Evolutionary conservation across 2,329 filamentous ascomycete species (phyloP), one percentile per base, ranked within the genome.

Genomic region (Sarocladiaceae sp.): DNA sequence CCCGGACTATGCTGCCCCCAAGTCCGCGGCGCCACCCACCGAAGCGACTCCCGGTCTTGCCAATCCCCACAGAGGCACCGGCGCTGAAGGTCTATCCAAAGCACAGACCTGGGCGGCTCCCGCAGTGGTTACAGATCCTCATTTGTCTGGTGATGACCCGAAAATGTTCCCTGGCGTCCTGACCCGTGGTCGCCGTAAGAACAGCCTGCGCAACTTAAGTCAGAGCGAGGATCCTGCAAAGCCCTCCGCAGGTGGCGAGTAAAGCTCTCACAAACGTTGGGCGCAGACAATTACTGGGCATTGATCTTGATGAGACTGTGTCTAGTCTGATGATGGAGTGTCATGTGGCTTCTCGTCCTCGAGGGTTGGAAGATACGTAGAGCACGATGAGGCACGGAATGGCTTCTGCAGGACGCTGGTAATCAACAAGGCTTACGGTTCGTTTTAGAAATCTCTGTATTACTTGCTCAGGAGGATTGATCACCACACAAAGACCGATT

Each of bases 101-200:
- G 20, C 47, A 17, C 47, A 50, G 47, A 50, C 47, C n/a, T 50
- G 47, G 47, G 47, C 47, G 4, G 29, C 29, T 25, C 11, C 11
- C 3, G 18, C 47, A 26, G 44, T 48, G 13, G 44, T 69, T 58
- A 64, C 69, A 44, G 71, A 78, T 54, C 58, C 71, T 52, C 75
- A 80, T 57, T 62, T 82, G 11, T 79, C 75, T 12, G 81, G 77
- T 3, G 77, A 72, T 47, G 86, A 90, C 64, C 87, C 86, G 11
- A 79, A 76, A 56, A 82, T 90, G 56, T 88, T 90, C 57, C 88
- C 88, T 0, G 87, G 87, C 0, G 78, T 91, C 28, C 77, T 90
- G 40, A 74, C 76, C 15, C 69, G 77, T 52, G 74, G 74, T 26
- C 66, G 62, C 40, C 69, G 75, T 50, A 73, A 66, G 49, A 71